Base-by-base conservation (phyloP, 345 rosid species). In the Leavenworthia alabamica region DNA sequence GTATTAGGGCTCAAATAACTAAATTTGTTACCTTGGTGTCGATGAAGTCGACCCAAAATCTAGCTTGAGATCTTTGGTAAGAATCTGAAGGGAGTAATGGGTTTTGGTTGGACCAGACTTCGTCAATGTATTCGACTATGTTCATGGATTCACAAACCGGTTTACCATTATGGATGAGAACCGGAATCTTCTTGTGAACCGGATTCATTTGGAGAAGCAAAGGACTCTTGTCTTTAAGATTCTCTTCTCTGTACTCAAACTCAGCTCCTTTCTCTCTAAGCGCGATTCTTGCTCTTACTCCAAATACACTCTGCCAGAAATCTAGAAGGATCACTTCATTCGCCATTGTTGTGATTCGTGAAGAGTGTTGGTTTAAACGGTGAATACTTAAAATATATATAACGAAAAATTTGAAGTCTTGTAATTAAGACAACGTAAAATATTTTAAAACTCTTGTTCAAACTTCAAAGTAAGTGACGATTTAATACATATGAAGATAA, bases 11-110 rank as follows among this genome's bases (percentile, higher is more conserved):
- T 3, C 1, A 31, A 8, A 32, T 32, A 32, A 32, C n/a, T 20
- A 55, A 8, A 35, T 22, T 22, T 23, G 16, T 42, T 67, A 64
- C 71, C 75, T 72, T 72, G 4, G 64, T 57, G 33, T 72, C 62
- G 12, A 64, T 43, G 32, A 48, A 65, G 28, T 72, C 50, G 10
- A 66, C 66, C 75, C 61, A 71, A 8, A 71, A 71, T n/a, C 75
- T 64, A 7, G 75, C 75, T 35, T 64, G 70, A 35, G 70, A 60
- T 57, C 46, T 71, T 2, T 57, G 66, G 60, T 64, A 64, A 50
- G 75, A 66, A 64, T 71, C 48, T 0, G 71, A 64, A 49, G 75
- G 71, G 7, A 71, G 56, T 14, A 71, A 0, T 0, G 66, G 66
- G 32, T 60, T 44, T 6, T 6, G 20, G 32, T 47, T 17, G 24